phyloP scores from a whole-genome alignment of 257 asterid genomes.

The Osmanthus fragrans region DNA sequence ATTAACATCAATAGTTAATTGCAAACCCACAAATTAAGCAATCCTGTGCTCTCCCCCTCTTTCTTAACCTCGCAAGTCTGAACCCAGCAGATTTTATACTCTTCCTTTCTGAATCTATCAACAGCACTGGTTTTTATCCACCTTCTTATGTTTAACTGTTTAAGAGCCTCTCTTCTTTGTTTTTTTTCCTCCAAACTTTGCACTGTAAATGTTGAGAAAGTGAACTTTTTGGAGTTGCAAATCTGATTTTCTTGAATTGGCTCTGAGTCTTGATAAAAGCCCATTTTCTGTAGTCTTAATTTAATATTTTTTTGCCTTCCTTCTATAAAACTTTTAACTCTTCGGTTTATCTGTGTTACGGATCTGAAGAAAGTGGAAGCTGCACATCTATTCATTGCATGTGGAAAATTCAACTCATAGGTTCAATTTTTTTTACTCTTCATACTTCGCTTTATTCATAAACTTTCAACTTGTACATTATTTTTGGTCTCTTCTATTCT shows the following conservation, averaged over 20 bases:
- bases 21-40: constrained; percentile 39
- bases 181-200: not conserved
- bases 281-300: constrained; percentile 15
- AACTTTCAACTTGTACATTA: constrained; percentile 1
- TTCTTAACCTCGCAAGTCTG: constrained; percentile 14
- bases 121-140: constrained; percentile 25
- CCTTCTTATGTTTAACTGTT: constrained; percentile 20
- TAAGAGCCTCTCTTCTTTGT: not conserved
- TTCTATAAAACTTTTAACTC: not conserved
- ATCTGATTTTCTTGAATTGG: constrained; percentile 7
- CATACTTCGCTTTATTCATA: constrained; percentile 6
- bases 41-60: constrained; percentile 31
- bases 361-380: constrained; percentile 32
- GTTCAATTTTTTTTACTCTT: constrained; percentile 22
- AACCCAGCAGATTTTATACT: constrained; percentile 34
- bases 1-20: not conserved
- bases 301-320: not conserved
- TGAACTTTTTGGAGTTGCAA: not conserved
- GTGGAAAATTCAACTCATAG: constrained; percentile 14
- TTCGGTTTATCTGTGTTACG: constrained; percentile 25
- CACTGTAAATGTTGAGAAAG: constrained; percentile 5
- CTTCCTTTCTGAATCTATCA: constrained; percentile 30
- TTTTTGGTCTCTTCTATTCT: constrained; percentile 9
- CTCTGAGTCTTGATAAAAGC: constrained; percentile 38
- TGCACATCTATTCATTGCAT: constrained; percentile 16